phyloP scores from a whole-genome alignment of 257 asterid species.

The Solanum pimpinellifolium region DNA sequence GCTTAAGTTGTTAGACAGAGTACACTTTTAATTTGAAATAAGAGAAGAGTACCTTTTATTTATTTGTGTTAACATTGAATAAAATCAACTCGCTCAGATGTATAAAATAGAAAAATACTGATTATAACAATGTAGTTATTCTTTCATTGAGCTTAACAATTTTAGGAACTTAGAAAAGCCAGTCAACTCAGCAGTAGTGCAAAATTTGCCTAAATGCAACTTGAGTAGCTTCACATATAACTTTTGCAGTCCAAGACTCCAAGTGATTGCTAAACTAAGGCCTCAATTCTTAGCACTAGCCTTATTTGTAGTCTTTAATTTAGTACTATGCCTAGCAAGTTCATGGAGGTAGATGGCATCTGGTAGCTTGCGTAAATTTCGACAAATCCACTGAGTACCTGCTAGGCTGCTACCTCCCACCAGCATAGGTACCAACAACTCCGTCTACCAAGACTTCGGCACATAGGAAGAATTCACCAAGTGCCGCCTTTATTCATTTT shows the following conservation, averaged over 20 bases:
- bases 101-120: background rate
- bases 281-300: background rate
- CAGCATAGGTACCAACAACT: background rate
- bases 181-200: background rate
- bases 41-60: background rate
- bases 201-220: background rate
- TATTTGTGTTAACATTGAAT: background rate
- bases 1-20: background rate
- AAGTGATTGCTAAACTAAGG: background rate
- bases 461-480: background rate
- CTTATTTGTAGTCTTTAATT: background rate
- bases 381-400: background rate
- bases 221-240: background rate
- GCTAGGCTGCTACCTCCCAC: background rate
- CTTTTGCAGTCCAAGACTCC: background rate
- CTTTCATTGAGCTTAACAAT: background rate
- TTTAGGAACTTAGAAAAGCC: background rate
- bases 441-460: background rate
- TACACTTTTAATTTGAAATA: background rate
- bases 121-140: background rate
- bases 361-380: background rate
- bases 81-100: background rate
- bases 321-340: background rate
- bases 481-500: background rate
- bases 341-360: background rate